Percentiles rank a stretch among this genome's conserved stretches.
Conservation (phyloP, 2,329 filamentous ascomycete species). For the Verticillium alfalfae region DNA sequence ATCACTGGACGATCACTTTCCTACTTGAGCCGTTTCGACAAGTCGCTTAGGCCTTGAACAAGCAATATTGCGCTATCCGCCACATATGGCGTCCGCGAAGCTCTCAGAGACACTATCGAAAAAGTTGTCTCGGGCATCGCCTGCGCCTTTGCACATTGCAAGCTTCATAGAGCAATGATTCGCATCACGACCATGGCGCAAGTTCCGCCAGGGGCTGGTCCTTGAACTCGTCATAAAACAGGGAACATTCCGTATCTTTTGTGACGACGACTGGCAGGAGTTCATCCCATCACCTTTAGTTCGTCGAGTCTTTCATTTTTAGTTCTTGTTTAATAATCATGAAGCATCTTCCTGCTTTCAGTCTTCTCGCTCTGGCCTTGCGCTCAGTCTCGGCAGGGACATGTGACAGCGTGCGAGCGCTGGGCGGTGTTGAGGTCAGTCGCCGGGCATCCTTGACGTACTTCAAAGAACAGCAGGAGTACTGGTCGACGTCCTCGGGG, state of each 20-base stretch:
- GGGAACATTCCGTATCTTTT: not conserved
- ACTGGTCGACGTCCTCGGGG: slow-evolving; percentile 39
- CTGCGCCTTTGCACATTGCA: too few relatives aligned
- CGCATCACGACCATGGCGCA: too few relatives aligned
- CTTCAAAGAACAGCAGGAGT: slow-evolving; percentile 29
- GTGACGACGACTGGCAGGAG: too few relatives aligned
- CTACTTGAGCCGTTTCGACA: too few relatives aligned
- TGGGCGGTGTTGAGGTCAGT: slow-evolving; percentile 4
- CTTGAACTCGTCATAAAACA: too few relatives aligned
- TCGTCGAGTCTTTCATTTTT: not conserved
- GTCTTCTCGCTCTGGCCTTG: not conserved
- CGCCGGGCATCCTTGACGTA: slow-evolving; percentile 24
- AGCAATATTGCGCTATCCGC: not conserved
- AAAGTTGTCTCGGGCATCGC: too few relatives aligned
- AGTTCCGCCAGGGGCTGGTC: too few relatives aligned
- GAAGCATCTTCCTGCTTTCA: not conserved
- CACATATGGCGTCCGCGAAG: not conserved
- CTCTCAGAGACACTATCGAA: too few relatives aligned
- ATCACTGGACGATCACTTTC: too few relatives aligned
- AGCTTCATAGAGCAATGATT: too few relatives aligned
- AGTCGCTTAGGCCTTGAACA: not conserved
- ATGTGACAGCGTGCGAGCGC: slow-evolving; percentile 25
- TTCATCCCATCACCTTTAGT: not conserved
- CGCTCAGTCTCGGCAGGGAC: slow-evolving; percentile 15
- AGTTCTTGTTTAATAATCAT: not conserved